Base-by-base conservation (phyloP, 2,329 filamentous ascomycete species). In the Paecilomyces sp. region DNA sequence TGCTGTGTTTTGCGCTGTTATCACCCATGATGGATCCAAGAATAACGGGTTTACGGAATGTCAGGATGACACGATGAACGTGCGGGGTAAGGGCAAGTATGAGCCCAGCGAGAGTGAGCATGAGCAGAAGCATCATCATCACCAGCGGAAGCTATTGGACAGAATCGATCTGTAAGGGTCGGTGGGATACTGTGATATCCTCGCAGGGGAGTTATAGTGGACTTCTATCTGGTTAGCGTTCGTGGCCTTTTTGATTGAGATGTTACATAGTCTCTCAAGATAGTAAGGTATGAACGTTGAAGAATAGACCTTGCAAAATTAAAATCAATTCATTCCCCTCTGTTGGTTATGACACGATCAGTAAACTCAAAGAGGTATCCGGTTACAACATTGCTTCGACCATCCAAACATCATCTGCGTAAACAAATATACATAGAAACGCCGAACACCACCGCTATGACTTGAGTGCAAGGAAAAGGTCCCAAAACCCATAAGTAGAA, bases 31-130 rank as follows among this genome's bases (percentile, higher is more conserved):
- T 57, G 70, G 67, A 15, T 65, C 64, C 28, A 64, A 30, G 18
- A 66, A 65, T 50, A 67, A 72, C 61, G 67, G 66, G 9, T 72
- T 72, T 31, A 66, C 66, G 15, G 68, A 70, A 58, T 72, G 70
- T 56, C 60, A 58, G 57, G 66, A 69, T 61, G 66, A 68, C 52
- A 54, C 52, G 25, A 28, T 54, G 52, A 54, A 54, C 12, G 9
- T 54, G 52, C n/a, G 52, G 52, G 52, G 52, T 18, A 54, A 54
- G 52, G 52, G 52, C 24, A 54, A 30, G 22, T 54, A 47, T 47
- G 41, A 47, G 41, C 41, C 41, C n/a, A 47, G n/a, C n/a, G 24
- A 54, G 30, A 22, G 13, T 7, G 24, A 54, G 22, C 3, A 54
- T 28, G 24, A 31, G 7, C 3, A 54, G 28, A 22, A 54, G 22